Base-by-base conservation (phyloP, 2,329 filamentous ascomycete species). In the Colletotrichum shisoi region DNA sequence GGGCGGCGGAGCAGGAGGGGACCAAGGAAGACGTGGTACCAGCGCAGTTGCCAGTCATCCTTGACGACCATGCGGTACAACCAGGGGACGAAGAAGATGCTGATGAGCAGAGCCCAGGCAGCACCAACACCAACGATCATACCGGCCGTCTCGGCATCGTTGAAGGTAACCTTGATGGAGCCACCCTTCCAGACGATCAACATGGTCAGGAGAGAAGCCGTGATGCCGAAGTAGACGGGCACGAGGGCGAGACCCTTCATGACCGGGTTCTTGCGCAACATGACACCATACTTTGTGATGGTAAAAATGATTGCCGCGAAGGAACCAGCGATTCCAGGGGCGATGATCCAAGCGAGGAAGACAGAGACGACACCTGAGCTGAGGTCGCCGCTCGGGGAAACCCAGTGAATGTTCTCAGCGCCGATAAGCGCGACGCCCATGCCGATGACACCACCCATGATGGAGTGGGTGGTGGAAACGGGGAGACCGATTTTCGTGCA, bases 141-240 rank as follows among this genome's bases (percentile, higher is more conserved):
- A 57, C 83, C 83, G 24, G 78, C 79, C 34, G 83, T 78, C 70
- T 81, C 76, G 7, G 73, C 74, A 40, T 61, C 62, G 44, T 31
- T 69, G 24, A 71, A 63, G 31, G 2, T 44, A 3, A 70, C 53
- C 48, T 70, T 61, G 65, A 69, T 66, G 3, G 68, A 66, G 3
- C 69, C 69, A 9, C 69, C 69, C 65, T 71, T 71, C 68, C 68
- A 71, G 56, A 70, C 63, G 2, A 71, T 69, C 19, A 71, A 42
- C 69, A 71, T 70, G 19, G 69, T 63, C 11, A 70, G 52, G 3
- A 70, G 67, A 3, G 63, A 80, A 15, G 82, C 81, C 0, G 86
- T 86, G 49, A 87, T 71, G 72, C 79, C 84, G 72, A 87, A 87
- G 77, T 87, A 88, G 63, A 87, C 68, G 17, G 86, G 86, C 0